Percentiles rank a stretch among this genome's conserved stretches.
Conservation (phyloP, 2,329 filamentous ascomycete species). For the Alternaria rosae region DNA sequence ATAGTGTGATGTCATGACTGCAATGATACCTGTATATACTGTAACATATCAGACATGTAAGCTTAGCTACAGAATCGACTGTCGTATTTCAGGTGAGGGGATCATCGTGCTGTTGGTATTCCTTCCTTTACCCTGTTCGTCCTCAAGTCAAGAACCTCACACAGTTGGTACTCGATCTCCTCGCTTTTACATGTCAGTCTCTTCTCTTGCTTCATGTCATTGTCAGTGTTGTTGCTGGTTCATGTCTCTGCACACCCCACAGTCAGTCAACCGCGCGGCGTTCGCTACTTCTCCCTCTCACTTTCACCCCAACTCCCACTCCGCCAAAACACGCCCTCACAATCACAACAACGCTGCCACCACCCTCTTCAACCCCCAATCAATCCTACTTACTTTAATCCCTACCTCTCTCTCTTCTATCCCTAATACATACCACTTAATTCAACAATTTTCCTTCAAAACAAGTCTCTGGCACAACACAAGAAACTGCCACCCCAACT, state of each 20-base stretch:
- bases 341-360: neutral
- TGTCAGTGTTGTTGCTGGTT: too few species aligned
- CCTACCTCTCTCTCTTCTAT: neutral
- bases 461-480: neutral
- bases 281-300: neutral
- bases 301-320: neutral
- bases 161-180: neutral
- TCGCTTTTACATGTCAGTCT: neutral
- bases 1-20: neutral
- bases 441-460: neutral
- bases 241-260: too few species aligned
- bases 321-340: neutral
- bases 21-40: conserved; percentile 1
- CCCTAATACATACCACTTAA: neutral
- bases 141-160: neutral
- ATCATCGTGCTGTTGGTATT: neutral
- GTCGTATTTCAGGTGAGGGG: neutral
- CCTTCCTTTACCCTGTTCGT: neutral
- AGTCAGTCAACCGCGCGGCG: neutral
- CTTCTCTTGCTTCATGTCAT: neutral
- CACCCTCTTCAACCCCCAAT: neutral
- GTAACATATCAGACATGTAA: conserved; percentile 7
- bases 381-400: neutral
- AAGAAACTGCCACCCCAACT: neutral
- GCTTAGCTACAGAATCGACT: neutral